phyloP scores from a whole-genome alignment of 2,329 filamentous ascomycete genomes.

The Epichloe hybrida region DNA sequence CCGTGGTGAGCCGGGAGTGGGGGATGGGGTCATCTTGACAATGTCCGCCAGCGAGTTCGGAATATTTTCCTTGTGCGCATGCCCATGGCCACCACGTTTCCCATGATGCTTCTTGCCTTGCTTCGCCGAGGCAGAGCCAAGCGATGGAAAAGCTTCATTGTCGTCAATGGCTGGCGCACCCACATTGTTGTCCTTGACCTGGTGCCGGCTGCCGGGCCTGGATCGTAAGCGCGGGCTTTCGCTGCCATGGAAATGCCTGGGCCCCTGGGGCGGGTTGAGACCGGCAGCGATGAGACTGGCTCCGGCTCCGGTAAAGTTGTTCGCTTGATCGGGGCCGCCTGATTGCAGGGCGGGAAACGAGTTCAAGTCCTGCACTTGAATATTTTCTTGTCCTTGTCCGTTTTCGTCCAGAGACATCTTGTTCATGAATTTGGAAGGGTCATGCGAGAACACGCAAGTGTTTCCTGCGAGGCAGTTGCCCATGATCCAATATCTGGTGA shows the following conservation, averaged over 20 bases:
- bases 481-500: conserved; percentile 75
- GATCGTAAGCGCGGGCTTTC: conserved; percentile 62
- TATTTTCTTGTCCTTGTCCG: conserved; percentile 46
- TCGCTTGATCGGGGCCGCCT: conserved; percentile 43
- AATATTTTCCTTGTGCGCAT: conserved; percentile 51
- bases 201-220: conserved; percentile 69
- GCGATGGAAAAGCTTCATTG: conserved; percentile 84
- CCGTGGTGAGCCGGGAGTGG: conserved; percentile 47
- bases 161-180: conserved; percentile 75
- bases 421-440: conserved; percentile 75
- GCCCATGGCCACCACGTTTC: conserved; percentile 64
- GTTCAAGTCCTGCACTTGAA: conserved; percentile 73
- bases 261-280: conserved; percentile 54
- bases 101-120: conserved; percentile 84
- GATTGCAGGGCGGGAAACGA: conserved; percentile 68
- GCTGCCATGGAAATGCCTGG: conserved; percentile 48
- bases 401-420: conserved; percentile 62
- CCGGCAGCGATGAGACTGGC: conserved; percentile 38
- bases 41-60: conserved; percentile 83
- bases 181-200: conserved; percentile 43
- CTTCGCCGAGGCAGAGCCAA: conserved; percentile 64
- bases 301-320: conserved; percentile 34
- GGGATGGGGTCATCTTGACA: conserved; percentile 86
- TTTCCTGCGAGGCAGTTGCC: conserved; percentile 90
- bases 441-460: conserved; percentile 94